Percentiles rank a stretch among this genome's conserved stretches.
Conservation (phyloP, 2,329 filamentous ascomycete genomes). For the Nigrospora sphaerica region DNA sequence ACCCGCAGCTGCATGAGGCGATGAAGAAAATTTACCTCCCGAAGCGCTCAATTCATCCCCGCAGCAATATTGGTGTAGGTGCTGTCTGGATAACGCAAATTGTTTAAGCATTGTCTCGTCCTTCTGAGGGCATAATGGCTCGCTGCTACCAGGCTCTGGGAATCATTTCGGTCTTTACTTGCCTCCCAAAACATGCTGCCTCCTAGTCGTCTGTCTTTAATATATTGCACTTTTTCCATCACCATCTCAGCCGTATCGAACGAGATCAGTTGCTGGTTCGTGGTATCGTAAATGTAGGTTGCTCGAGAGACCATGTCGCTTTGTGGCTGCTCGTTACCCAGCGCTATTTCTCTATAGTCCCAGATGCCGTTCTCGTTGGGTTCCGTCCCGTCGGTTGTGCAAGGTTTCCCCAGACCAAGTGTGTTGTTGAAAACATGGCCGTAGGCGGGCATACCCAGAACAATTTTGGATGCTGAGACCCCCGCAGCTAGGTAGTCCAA, state of each 20-base stretch:
- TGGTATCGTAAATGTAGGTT: conserved; percentile 63
- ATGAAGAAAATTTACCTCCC: too few relatives aligned
- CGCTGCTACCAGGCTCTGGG: too few relatives aligned
- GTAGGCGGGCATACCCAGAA: conserved; percentile 76
- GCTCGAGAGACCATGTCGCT: conserved; percentile 53
- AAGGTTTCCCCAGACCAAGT: conserved; percentile 58
- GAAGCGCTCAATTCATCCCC: too few relatives aligned
- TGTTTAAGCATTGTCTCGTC: conserved; percentile 34
- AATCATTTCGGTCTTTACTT: conserved; percentile 58
- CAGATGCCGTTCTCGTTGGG: conserved; percentile 69
- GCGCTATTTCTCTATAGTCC: conserved; percentile 76
- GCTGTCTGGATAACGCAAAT: conserved; percentile 43
- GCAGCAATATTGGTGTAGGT: conserved; percentile 49
- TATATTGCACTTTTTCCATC: conserved; percentile 56
- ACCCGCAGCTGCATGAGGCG: too few relatives aligned
- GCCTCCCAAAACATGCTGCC: conserved; percentile 86
- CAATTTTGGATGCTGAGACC: conserved; percentile 58
- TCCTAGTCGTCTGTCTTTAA: conserved; percentile 55
- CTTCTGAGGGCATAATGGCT: conserved; percentile 32
- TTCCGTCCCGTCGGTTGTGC: conserved; percentile 56
- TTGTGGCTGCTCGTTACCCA: conserved; percentile 39
- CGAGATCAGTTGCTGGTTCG: conserved; percentile 56
- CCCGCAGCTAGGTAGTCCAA: conserved; percentile 56
- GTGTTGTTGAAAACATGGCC: conserved; percentile 62
- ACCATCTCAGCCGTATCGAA: conserved; percentile 62